Conservation (phyloP, 2,329 filamentous ascomycete species). For the Bertia moriformis region DNA sequence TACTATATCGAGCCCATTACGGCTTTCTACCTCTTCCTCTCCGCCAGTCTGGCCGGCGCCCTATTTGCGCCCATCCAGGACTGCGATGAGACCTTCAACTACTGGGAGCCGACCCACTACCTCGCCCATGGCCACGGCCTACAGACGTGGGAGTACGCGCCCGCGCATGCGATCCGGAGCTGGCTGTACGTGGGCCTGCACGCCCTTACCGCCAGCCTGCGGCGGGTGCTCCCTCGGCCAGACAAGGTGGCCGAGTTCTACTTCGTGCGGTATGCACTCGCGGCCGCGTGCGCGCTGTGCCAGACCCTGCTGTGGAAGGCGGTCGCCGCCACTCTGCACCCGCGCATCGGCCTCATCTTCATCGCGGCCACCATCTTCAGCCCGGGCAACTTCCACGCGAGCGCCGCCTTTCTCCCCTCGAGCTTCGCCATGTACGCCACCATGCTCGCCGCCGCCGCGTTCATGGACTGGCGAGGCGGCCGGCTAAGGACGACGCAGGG, state of each 20-base stretch:
- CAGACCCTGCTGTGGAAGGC: conserved; percentile 71
- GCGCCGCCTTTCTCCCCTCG: conserved; percentile 73
- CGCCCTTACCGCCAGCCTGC: conserved; percentile 54
- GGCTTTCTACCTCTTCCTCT: conserved; percentile 69
- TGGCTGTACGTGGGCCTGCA: conserved; percentile 83
- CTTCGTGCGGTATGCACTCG: conserved; percentile 63
- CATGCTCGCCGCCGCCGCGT: conserved; percentile 73
- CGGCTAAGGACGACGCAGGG: conserved; percentile 65
- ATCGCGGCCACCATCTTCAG: conserved; percentile 63
- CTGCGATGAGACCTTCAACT: conserved; percentile 98
- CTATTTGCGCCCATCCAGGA: conserved; percentile 84
- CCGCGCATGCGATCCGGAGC: conserved; percentile 83
- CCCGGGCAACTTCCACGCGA: conserved; percentile 87
- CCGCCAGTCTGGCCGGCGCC: conserved; percentile 62
- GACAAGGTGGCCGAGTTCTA: conserved; percentile 72
- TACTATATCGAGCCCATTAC: conserved; percentile 58
- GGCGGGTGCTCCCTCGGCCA: conserved; percentile 45
- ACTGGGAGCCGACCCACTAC: conserved; percentile 96
- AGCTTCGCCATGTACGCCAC: conserved; percentile 93
- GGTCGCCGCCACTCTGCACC: conserved; percentile 63
- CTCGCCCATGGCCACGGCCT: conserved; percentile 81
- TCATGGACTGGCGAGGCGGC: conserved; percentile 77
- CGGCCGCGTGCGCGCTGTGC: conserved; percentile 62
- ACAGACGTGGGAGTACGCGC: conserved; percentile 98
- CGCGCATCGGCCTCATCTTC: conserved; percentile 74